A percentile compares a stretch with the other conserved stretches of the same genome.
Conservation (phyloP, 2,329 filamentous ascomycete genomes). For the Paramyrothecium sp. region DNA sequence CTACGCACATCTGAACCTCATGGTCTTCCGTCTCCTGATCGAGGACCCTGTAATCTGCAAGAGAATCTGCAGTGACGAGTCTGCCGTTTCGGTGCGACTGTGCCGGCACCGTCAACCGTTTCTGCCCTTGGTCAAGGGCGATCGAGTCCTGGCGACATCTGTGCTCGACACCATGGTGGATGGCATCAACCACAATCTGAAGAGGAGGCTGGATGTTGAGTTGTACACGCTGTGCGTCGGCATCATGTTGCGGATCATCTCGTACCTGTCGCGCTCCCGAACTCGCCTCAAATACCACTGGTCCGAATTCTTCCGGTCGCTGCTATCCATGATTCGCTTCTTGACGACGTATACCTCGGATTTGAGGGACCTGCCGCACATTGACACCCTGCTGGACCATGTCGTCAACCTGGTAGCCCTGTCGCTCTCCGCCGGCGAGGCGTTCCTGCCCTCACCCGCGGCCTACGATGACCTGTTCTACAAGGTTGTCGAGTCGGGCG, state of each 20-base stretch:
- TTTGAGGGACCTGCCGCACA: slow-evolving; percentile 65
- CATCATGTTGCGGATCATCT: slow-evolving; percentile 78
- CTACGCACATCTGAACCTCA: slow-evolving; percentile 82
- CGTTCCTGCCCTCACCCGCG: slow-evolving; percentile 82
- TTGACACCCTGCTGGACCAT: slow-evolving; percentile 72
- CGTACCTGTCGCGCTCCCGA: slow-evolving; percentile 78
- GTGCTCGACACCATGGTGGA: slow-evolving; percentile 88
- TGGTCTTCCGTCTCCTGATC: slow-evolving; percentile 81
- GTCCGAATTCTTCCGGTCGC: slow-evolving; percentile 88
- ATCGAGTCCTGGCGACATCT: slow-evolving; percentile 71
- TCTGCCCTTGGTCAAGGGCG: slow-evolving; percentile 70
- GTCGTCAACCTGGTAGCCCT: slow-evolving; percentile 82
- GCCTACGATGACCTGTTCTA: slow-evolving; percentile 98
- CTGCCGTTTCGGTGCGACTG: slow-evolving; percentile 71
- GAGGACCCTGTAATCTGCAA: slow-evolving; percentile 84
- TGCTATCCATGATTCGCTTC: slow-evolving; percentile 87
- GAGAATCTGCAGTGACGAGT: slow-evolving; percentile 77
- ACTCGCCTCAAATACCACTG: slow-evolving; percentile 88
- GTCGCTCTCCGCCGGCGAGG: slow-evolving; percentile 81
- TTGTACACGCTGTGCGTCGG: slow-evolving; percentile 82
- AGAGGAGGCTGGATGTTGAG: slow-evolving; percentile 77
- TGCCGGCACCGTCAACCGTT: slow-evolving; percentile 88
- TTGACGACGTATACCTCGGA: slow-evolving; percentile 83
- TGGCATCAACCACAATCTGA: slow-evolving; percentile 90
- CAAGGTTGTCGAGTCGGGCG: slow-evolving; percentile 91